Percentiles rank a stretch among this genome's conserved stretches.
These are phyloP conservation scores for Brassica cretica DNA, from an alignment of 345 rosid genomes.

Conservation along the genomic window DNA sequence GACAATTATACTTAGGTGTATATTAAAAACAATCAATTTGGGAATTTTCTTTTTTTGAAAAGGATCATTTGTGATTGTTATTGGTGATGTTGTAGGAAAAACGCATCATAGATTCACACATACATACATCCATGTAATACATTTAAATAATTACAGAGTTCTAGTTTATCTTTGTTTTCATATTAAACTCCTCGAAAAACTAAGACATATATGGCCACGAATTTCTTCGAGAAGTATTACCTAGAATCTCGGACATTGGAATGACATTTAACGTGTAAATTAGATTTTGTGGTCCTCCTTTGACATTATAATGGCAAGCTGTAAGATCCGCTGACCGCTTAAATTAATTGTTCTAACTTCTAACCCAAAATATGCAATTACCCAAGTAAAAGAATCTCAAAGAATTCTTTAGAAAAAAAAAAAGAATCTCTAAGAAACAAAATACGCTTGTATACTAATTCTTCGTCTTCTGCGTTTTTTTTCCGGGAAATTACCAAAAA, in stretches of 20 bases:
- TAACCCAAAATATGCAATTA: not conserved
- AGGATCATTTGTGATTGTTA: not conserved
- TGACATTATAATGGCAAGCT: constrained; percentile 15
- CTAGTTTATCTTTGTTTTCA: not conserved
- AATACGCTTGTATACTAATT: not conserved
- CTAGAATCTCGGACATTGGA: constrained; percentile 20
- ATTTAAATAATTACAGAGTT: not conserved
- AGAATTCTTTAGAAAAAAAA: no score
- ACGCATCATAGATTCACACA: not conserved
- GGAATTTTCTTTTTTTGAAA: no score
- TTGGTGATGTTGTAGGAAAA: not conserved
- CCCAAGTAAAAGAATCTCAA: no score
- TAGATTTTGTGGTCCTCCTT: constrained; percentile 24
- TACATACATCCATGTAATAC: not conserved
- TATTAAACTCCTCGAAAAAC: not conserved
- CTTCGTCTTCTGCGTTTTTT: not conserved
- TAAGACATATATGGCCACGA: not conserved
- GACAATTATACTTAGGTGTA: not conserved
- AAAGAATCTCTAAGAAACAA: not conserved
- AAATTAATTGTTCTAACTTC: constrained; percentile 6
- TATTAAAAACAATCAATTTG: not conserved
- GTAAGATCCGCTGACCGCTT: not conserved
- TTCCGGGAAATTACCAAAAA: no score
- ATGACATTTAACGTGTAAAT: constrained; percentile 13
- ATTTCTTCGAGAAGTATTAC: not conserved